Base-by-base conservation (phyloP, 176 grass and related monocot genomes). In the Lolium rigidum region DNA sequence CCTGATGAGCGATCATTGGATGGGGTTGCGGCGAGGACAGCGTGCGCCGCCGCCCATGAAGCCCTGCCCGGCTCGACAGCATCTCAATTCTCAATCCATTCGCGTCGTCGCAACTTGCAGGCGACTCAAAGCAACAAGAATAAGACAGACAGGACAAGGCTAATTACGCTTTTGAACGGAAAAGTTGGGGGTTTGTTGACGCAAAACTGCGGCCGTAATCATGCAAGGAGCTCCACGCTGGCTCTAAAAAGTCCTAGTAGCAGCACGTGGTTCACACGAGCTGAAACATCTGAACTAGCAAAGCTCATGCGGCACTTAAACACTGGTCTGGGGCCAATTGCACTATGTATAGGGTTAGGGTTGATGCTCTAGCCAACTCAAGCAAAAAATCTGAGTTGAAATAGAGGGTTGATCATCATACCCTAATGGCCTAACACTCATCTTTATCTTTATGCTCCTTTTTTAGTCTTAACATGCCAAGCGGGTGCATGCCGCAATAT, bases 181-280 rank as follows among this genome's bases (percentile, higher is more conserved):
- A 90, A 82, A 71, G 71, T 14, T 9, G 6, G 43, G 70, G 70
- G 26, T 28, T 77, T 90, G 79, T 28, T 78, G 63, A 10, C 31
- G 50, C 54, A 70, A 38, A 86, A 90, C 79, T 76, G 79, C 71
- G 11, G 84, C 73, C 21, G 73, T 83, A 90, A 90, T 90, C 84
- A 90, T 90, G 84, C 21, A 6, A n/a, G 59, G 41, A 73, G 16
- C 21, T n/a, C 73, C 88, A 86, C 84, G 84, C 79, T 71, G 3
- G 64, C 49, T 64, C 21, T 52, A 28, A 17, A 10, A 38, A 24
- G 35, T 50, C 15, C 5, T 63, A 15, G 24, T 14, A 2, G 7
- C 31, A 20, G 41, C 11, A 50, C 60, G n/a, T 62, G 80, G 52
- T 24, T 82, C 61, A 48, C 78, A 25, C 57, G 78, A 28, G 38